These are phyloP conservation scores for Phialophora verrucosa DNA, from an alignment of 2,329 filamentous ascomycete species.

Conservation along the genomic window DNA sequence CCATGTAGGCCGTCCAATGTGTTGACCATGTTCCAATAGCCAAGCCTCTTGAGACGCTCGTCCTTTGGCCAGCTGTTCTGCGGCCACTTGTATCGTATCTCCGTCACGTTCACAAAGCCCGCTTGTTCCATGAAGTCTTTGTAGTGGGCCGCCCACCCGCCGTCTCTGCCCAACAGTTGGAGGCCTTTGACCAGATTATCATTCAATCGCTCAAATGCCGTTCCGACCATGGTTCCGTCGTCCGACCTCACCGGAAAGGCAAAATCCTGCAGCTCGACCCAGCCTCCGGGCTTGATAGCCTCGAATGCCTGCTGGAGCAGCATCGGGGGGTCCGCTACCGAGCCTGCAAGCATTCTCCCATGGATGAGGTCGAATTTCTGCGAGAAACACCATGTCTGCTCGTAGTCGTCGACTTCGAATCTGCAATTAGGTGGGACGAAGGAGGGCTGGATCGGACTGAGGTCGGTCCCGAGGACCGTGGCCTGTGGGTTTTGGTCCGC, in stretches of 20 bases:
- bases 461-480: slow-evolving; percentile 37
- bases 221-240: slow-evolving; percentile 45
- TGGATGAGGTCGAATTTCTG: slow-evolving; percentile 68
- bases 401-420: slow-evolving; percentile 64
- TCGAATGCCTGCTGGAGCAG: slow-evolving; percentile 35
- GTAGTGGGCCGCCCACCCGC: slow-evolving; percentile 42
- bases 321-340: slow-evolving; percentile 61
- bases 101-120: slow-evolving; percentile 43
- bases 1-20: slow-evolving; percentile 1
- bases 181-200: slow-evolving; percentile 1
- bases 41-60: slow-evolving; percentile 40
- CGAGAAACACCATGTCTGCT: slow-evolving; percentile 61
- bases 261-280: slow-evolving; percentile 45
- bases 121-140: slow-evolving; percentile 41
- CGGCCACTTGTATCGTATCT: slow-evolving; percentile 42
- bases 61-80: slow-evolving; percentile 43
- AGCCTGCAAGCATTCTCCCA: slow-evolving; percentile 62
- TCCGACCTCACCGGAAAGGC: slow-evolving; percentile 31
- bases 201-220: slow-evolving; percentile 34
- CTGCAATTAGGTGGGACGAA: slow-evolving; percentile 61
- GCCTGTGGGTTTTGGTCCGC: slow-evolving; percentile 44
- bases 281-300: slow-evolving; percentile 48
- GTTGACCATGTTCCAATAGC: slow-evolving; percentile 34
- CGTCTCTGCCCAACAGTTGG: slow-evolving; percentile 38
- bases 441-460: slow-evolving; percentile 40